phyloP scores from a whole-genome alignment of 148 eudicot species.

The Spergularia marina region DNA sequence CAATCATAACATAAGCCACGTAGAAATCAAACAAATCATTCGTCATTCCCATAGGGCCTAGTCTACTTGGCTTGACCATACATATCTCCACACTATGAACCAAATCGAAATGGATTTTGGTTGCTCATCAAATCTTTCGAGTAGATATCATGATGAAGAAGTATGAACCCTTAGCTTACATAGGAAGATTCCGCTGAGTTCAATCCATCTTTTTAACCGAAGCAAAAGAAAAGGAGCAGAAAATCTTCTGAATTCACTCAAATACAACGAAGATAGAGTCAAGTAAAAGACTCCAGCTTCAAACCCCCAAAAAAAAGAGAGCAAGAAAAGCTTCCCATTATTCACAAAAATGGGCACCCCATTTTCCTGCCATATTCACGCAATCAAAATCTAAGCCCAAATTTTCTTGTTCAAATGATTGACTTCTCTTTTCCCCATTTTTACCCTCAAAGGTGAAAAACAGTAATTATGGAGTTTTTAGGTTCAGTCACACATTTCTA shows the following conservation, averaged over 20 bases:
- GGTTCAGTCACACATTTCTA: slow-evolving; percentile 2
- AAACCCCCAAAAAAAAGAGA: not conserved
- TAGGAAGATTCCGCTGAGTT: not conserved
- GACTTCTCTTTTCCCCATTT: not conserved
- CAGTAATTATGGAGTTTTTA: slow-evolving; percentile 10
- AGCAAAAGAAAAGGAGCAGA: not conserved
- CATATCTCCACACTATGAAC: not conserved
- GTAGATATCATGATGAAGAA: not conserved
- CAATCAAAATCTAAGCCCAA: slow-evolving; percentile 8
- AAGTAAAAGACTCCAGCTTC: not conserved
- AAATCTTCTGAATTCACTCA: not conserved
- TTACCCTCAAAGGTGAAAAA: not conserved
- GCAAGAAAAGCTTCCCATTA: not conserved
- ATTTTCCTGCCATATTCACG: not conserved
- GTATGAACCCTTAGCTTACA: not conserved
- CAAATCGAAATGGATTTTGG: not conserved
- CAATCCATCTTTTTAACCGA: not conserved
- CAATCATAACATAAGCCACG: too few species aligned
- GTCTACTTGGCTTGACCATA: too few species aligned
- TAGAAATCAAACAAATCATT: too few species aligned
- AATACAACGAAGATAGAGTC: not conserved
- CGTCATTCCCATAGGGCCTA: too few species aligned
- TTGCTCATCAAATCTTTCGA: not conserved
- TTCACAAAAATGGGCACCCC: slow-evolving; percentile 10
- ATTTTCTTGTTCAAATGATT: slow-evolving; percentile 13